Evolutionary conservation across 106 monocot genomes (phyloP), one percentile per base, ranked within the genome.

Genomic region (Alisma plantagoaquatica): DNA sequence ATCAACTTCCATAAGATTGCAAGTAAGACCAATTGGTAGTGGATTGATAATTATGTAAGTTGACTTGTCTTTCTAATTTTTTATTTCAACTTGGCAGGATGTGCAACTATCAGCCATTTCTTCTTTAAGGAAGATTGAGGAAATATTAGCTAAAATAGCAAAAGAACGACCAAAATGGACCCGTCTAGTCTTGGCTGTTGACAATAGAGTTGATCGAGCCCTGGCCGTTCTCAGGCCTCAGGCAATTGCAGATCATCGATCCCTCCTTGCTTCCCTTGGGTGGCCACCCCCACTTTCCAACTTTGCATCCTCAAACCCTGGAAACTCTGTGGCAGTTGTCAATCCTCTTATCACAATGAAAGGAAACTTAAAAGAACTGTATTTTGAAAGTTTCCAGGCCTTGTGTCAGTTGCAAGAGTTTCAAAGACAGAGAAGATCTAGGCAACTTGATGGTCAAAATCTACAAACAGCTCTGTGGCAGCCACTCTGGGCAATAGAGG

Each of bases 401-500:
- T 76, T 98, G 2, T 98, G 96, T 66, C 58, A 67, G 55, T 74
- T 98, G 48, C 96, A 98, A 57, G 85, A 89, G 57, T 72, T 89
- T 64, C 96, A 98, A 73, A 73, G 78, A 23, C 51, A 69, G 21
- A 81, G 89, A 72, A 89, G 77, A 76, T 56, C 56, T 31, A 59
- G 89, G 29, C 85, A 89, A 51, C 76, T 98, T 16, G 62, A 70
- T 33, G 89, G 81, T 16, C 46, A 77, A 44, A 74, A 71, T 69
- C 10, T 77, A 21, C 60, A 71, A 32, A 50, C 72, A 53, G 60
- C 73, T 57, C 59, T 77, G n/a, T 81, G 58, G 32, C 78, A 81
- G 50, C 96, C 96, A 49, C 68, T 98, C 12, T 98, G 96, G 96
- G 84, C 59, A n/a, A 82, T 98, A 19, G 96, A 98, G 46, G 96